A percentile compares a stretch with the other conserved stretches of the same genome.
Evolutionary conservation across 805 yeast genomes (phyloP).

Genomic region (Saccharomycopsis oosterbeekiorum): DNA sequence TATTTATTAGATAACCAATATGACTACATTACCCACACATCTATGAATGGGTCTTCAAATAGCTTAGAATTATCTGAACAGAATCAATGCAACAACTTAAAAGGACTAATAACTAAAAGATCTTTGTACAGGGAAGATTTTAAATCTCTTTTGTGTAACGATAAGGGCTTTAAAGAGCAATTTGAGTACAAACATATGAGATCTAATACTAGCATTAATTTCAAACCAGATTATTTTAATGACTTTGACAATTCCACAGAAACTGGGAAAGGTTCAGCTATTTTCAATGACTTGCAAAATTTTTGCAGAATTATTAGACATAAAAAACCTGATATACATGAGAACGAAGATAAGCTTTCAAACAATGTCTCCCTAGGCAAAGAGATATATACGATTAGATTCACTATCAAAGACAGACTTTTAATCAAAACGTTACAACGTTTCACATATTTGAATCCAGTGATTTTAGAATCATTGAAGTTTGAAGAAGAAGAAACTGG

Average conservation of each 20-base stretch:
- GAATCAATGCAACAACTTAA: slow-evolving; percentile 14
- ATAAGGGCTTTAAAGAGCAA: slow-evolving; percentile 17
- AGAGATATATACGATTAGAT: not conserved
- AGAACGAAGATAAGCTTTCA: slow-evolving; percentile 5
- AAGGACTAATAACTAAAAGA: slow-evolving; percentile 10
- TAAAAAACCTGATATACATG: slow-evolving; percentile 6
- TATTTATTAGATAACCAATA: slow-evolving; percentile 6
- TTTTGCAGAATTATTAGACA: slow-evolving; percentile 8
- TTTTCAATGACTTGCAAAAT: slow-evolving; percentile 11
- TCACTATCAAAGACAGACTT: not conserved
- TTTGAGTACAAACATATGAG: slow-evolving; percentile 12
- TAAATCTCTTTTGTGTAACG: slow-evolving; percentile 9
- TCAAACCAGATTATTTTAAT: slow-evolving; percentile 6
- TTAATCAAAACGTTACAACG: slow-evolving; percentile 2
- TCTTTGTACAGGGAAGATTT: slow-evolving; percentile 7
- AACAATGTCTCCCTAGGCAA: slow-evolving; percentile 5
- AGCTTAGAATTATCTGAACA: slow-evolving; percentile 6
- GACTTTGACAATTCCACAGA: not conserved
- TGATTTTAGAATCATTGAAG: not conserved
- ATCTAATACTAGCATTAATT: slow-evolving; percentile 14
- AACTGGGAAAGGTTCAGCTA: slow-evolving; percentile 5
- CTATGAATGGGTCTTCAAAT: not conserved
- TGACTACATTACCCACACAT: not conserved
- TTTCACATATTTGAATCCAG: not conserved
- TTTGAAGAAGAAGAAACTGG: not conserved